Evolutionary conservation across 345 rosid genomes (phyloP).

Genomic region (Brassica cretica): DNA sequence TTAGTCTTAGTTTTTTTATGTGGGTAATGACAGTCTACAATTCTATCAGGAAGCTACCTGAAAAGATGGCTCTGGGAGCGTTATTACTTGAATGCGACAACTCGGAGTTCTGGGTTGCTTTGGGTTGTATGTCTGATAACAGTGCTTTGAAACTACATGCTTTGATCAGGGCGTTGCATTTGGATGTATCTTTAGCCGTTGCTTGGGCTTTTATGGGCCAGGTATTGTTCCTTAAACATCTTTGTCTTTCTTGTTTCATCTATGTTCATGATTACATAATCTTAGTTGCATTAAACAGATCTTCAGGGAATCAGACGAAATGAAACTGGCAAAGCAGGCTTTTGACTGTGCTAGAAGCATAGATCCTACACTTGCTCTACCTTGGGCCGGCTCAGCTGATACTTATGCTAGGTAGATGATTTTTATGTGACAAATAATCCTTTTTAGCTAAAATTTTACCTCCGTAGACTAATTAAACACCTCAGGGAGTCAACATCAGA

Average conservation of each 20-base stretch:
- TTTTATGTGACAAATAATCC: background rate
- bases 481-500: conserved; percentile 63
- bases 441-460: background rate
- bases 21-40: background rate
- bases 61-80: conserved; percentile 92
- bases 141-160: conserved; percentile 81
- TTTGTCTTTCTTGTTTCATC: background rate
- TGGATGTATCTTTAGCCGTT: conserved; percentile 78
- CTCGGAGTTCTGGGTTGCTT: conserved; percentile 78
- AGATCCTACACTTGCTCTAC: conserved; percentile 92
- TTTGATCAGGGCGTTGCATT: conserved; percentile 81
- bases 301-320: conserved; percentile 64
- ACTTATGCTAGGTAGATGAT: conserved; percentile 53
- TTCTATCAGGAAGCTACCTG: conserved; percentile 80
- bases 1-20: conserved; percentile 22
- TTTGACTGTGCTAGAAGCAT: conserved; percentile 94
- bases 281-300: conserved; percentile 51
- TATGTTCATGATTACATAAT: background rate
- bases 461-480: conserved; percentile 23
- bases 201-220: conserved; percentile 96
- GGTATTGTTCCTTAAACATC: conserved; percentile 45
- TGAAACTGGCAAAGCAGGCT: conserved; percentile 77
- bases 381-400: conserved; percentile 99
- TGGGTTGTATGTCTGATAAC: conserved; percentile 74
- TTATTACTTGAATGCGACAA: conserved; percentile 81